phyloP scores from a whole-genome alignment of 2,329 filamentous ascomycete species.

The Shiraia bambusicola region DNA sequence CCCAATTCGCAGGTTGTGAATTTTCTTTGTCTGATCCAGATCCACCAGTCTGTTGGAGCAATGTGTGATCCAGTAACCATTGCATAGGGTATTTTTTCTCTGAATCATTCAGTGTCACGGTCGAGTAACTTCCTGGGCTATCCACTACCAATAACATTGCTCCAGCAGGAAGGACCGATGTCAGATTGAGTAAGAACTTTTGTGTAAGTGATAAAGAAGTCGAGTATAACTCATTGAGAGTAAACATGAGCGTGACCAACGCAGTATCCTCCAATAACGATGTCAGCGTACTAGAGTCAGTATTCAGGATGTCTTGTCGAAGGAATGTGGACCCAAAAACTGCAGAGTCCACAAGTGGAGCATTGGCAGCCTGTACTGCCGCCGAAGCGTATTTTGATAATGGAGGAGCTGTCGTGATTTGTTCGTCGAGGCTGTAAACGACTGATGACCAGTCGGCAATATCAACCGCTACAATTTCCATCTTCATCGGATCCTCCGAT shows the following conservation, averaged over 20 bases:
- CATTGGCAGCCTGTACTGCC: conserved; percentile 46
- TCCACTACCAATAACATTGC: conserved; percentile 83
- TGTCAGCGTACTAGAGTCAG: conserved; percentile 41
- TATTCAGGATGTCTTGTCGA: conserved; percentile 54
- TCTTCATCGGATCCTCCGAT: background rate
- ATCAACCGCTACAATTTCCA: conserved; percentile 69
- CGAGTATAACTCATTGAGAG: conserved; percentile 91
- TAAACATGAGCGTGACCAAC: conserved; percentile 85
- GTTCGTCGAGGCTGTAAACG: conserved; percentile 58
- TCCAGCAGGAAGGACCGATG: conserved; percentile 57
- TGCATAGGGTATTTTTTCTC: conserved; percentile 84
- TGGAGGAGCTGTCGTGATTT: conserved; percentile 55
- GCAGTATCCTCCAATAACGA: conserved; percentile 32
- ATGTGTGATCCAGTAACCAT: conserved; percentile 82
- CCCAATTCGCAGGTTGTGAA: conserved; percentile 56
- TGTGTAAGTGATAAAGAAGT: conserved; percentile 74
- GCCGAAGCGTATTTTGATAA: conserved; percentile 53
- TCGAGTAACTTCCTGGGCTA: conserved; percentile 90
- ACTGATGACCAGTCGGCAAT: conserved; percentile 75
- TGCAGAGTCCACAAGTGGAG: conserved; percentile 35
- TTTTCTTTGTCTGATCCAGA: conserved; percentile 14
- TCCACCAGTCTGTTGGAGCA: conserved; percentile 51
- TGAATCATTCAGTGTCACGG: conserved; percentile 62
- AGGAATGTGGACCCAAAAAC: conserved; percentile 47
- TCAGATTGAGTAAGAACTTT: conserved; percentile 69